Evolutionary conservation across 441 rosid species (phyloP), one percentile per base, ranked within the genome.

Genomic region (Brassica balearica): DNA sequence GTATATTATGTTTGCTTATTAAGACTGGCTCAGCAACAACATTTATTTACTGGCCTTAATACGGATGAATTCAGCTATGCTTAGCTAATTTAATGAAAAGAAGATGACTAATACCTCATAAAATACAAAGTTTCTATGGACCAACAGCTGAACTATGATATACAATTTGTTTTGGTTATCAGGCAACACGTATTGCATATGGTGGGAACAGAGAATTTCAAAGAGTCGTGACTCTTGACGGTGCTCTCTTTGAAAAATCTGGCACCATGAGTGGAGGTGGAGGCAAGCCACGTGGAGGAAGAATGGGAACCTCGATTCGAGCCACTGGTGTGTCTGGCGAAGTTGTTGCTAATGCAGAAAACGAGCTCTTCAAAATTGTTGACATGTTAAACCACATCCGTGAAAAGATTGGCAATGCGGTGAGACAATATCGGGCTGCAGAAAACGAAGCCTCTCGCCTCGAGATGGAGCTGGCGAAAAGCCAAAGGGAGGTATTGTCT

Each of bases 231-330:
- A 92, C 99, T 56, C 91, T 95, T 55, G 97, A 92, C 65, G 98
- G 98, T 51, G 90, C 96, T 64, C 95, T 95, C 74, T 92, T 95
- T 77, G 97, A 94, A 86, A 91, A 88, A 83, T 91, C 97, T 81
- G 99, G 98, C 75, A 93, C 99, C 2, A 93, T 95, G 98, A 95
- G 94, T 81, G 99, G 99, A 68, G 99, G 99, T n/a, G 98, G 99
- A 85, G 78, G 88, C 78, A 93, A 88, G 87, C 46, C 98, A 68
- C 93, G 94, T 29, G 98, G 98, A 58, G 98, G 99, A 63, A 93
- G 88, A 89, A 95, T 95, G 93, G 99, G 99, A 19, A 91, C 98
- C 67, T 90, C 93, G 78, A 85, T 95, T 87, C 91, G 95, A 77
- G 87, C 88, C 41, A 68, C 89, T 34, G 92, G 89, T 71, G 95